Percentiles rank a stretch among this genome's conserved stretches.
Conservation (phyloP, 805 yeast genomes). For the Saturnispora hagleri region DNA sequence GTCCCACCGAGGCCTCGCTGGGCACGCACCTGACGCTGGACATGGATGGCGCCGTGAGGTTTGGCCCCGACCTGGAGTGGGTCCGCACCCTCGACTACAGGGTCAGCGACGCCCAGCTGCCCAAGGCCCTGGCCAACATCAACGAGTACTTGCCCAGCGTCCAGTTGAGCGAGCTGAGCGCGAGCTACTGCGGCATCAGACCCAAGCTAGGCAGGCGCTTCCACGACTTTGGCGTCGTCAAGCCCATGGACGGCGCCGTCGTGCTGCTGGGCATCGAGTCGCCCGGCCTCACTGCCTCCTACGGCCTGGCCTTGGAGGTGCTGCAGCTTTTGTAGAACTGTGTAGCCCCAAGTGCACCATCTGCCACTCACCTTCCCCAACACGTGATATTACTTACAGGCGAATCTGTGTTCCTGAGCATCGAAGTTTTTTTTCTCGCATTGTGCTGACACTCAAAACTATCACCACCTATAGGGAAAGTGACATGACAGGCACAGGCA, state of each 20-base stretch:
- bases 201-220: slow-evolving; percentile 58
- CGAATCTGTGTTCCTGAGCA: not conserved
- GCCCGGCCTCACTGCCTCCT: not conserved
- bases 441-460: not conserved
- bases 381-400: not conserved
- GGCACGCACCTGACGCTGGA: slow-evolving; percentile 87
- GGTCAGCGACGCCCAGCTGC: slow-evolving; percentile 36
- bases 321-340: too few species aligned
- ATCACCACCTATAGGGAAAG: not conserved
- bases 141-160: slow-evolving; percentile 66
- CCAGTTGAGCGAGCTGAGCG: slow-evolving; percentile 39
- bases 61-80: slow-evolving; percentile 91
- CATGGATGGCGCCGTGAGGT: slow-evolving; percentile 65
- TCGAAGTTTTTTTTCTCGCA: not conserved
- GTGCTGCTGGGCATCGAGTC: not conserved
- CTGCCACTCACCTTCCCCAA: not conserved
- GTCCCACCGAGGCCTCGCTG: slow-evolving; percentile 65
- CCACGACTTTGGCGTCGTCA: slow-evolving; percentile 59
- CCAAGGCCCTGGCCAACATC: slow-evolving; percentile 24
- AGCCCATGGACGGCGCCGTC: not conserved
- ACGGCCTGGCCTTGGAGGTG: not conserved
- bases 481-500: not conserved
- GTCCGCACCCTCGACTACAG: slow-evolving; percentile 41
- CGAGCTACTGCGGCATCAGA: slow-evolving; percentile 74
- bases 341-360: too few species aligned